Percentiles rank a stretch among this genome's conserved stretches.
Conservation (phyloP, 2,329 filamentous ascomycete genomes). For the Macrophomina pseudophaseolina region DNA sequence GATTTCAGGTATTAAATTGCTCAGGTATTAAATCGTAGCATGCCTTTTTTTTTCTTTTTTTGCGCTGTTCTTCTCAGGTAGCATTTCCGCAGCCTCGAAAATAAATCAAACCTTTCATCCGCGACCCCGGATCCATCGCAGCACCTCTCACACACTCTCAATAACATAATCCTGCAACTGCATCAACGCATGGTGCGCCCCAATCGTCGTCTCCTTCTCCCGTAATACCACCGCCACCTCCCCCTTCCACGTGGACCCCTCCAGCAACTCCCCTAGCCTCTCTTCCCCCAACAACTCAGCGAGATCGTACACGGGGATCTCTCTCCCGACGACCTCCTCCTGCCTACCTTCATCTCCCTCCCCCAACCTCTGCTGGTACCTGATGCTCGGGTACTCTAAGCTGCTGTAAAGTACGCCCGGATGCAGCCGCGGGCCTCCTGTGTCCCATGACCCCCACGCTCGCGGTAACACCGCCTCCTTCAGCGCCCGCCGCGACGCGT, state of each 20-base stretch:
- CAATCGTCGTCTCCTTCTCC: conserved; percentile 3
- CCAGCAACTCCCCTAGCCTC: conserved; percentile 33
- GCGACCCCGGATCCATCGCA: background rate
- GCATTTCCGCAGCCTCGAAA: background rate
- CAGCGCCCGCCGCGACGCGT: background rate
- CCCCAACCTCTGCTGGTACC: conserved; percentile 29
- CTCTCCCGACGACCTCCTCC: conserved; percentile 29
- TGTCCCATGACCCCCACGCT: background rate
- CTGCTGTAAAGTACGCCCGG: conserved; percentile 37
- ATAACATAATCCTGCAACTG: conserved; percentile 21
- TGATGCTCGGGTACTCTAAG: conserved; percentile 38
- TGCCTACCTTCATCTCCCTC: conserved; percentile 13
- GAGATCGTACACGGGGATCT: conserved; percentile 43
- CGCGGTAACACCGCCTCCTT: conserved; percentile 33
- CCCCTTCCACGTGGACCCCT: conserved; percentile 33
- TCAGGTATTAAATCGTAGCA: background rate
- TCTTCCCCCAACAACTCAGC: conserved; percentile 41
- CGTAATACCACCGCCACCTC: conserved; percentile 33
- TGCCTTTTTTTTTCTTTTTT: background rate
- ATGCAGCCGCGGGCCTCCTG: conserved; percentile 30
- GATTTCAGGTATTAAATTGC: background rate
- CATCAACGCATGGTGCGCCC: conserved; percentile 18
- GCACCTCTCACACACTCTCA: background rate
- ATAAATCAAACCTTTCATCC: background rate
- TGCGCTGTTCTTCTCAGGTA: background rate